Base-by-base conservation (phyloP, 257 asterid genomes). In the Knoxia roxburghii region DNA sequence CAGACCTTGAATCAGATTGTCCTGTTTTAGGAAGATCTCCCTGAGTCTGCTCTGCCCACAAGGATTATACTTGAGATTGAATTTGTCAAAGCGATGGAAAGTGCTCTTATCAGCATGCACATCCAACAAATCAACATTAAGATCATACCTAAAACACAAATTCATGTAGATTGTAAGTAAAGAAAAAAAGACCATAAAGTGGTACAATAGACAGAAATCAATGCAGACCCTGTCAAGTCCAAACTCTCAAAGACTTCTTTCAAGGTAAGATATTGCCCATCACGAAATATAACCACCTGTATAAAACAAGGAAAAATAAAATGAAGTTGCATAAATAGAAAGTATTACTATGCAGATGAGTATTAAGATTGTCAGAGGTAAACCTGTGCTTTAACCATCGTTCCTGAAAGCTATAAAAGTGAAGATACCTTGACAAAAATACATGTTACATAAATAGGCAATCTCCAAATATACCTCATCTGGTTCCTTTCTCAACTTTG, bases 41-140 rank as follows among this genome's bases (percentile, higher is more conserved):
- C 97, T 80, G 65, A 90, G 94, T 67, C 97, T 86, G 78, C 97
- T 90, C 74, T 90, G 97, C 55, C 97, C 97, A 54, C 97, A 91
- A 63, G 97, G 97, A 81, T 91, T 91, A 74, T 91, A 91, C 83
- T 91, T 91, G 79, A 91, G 96, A 80, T 91, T 91, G 79, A 91
- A 91, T 81, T 87, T 91, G 82, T 91, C 97, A 81, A 91, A 91
- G 45, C 97, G 97, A 70, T 86, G 97, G 68, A 91, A 91, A 78
- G 97, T 88, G 76, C 96, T 91, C 84, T 91, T 91, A 79, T 91
- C 97, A 66, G 97, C 97, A 81, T 88, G 97, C 65, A 91, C 97
- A 61, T 91, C 97, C 84, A 91, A 74, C 60, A 91, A 71, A 80
- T 91, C 97, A 64, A 88, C 97, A 72, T 87, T 91, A 59, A 91